Conservation (phyloP, 1,139 yeast genomes). For the Saccharomycopsis crataegensis region DNA sequence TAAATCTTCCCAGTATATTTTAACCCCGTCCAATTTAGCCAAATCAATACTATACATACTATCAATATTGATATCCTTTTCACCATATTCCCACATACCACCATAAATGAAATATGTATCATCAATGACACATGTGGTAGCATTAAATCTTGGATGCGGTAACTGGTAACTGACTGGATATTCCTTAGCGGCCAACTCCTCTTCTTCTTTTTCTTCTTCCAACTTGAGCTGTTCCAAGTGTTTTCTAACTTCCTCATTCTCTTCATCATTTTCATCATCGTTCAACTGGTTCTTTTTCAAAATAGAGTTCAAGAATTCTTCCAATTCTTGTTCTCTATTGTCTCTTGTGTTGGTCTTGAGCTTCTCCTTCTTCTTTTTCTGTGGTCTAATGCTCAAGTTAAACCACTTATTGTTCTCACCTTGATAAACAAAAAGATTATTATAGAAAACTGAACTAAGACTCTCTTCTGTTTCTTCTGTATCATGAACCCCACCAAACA, state of each 20-base stretch:
- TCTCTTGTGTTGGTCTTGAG: conserved; percentile 28
- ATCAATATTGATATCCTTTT: conserved; percentile 75
- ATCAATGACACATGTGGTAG: conserved; percentile 78
- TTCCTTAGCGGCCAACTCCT: conserved; percentile 34
- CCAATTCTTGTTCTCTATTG: conserved; percentile 50
- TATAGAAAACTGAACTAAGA: conserved; percentile 76
- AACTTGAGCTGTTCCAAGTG: conserved; percentile 21
- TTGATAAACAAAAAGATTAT: conserved; percentile 75
- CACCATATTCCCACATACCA: conserved; percentile 86
- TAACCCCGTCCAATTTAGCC: conserved; percentile 81
- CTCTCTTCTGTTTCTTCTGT: conserved; percentile 93
- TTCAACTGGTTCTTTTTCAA: conserved; percentile 63
- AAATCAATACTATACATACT: conserved; percentile 82
- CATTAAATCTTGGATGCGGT: conserved; percentile 88
- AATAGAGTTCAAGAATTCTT: conserved; percentile 68
- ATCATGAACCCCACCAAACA: conserved; percentile 95
- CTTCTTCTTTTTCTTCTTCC: conserved; percentile 31
- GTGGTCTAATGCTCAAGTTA: conserved; percentile 58
- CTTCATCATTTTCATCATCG: conserved; percentile 34
- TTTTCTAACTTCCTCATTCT: conserved; percentile 26
- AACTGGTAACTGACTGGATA: conserved; percentile 53
- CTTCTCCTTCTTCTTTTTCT: conserved; percentile 43
- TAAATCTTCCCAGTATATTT: conserved; percentile 84
- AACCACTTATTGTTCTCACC: conserved; percentile 88
- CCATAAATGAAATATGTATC: conserved; percentile 84